Evolutionary conservation across 2,329 filamentous ascomycete genomes (phyloP).

Genomic region (Trichophyton rubrum): DNA sequence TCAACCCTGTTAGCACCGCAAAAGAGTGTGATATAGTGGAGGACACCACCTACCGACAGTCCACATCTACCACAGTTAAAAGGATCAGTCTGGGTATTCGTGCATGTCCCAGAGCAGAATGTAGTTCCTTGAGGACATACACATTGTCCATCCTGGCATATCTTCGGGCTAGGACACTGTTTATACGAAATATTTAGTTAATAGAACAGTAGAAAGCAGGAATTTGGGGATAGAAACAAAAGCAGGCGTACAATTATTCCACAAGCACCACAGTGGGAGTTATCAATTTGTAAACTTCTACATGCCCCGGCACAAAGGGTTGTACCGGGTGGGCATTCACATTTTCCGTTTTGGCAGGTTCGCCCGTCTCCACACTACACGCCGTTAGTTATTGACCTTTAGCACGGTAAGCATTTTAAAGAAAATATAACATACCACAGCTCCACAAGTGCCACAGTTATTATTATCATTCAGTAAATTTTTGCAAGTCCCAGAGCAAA

Average conservation of each 20-base stretch:
- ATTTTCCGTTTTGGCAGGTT: background rate
- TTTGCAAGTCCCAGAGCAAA: background rate
- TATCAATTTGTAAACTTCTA: background rate
- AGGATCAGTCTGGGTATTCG: background rate
- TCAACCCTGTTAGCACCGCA: background rate
- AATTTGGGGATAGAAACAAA: no score
- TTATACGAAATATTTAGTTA: background rate
- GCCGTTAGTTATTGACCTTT: background rate
- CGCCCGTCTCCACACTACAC: background rate
- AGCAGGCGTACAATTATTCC: background rate
- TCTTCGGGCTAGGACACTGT: background rate
- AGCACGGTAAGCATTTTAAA: background rate
- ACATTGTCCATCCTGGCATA: background rate
- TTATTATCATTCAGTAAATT: background rate
- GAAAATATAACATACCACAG: background rate
- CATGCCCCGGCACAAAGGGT: background rate
- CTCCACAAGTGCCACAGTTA: background rate
- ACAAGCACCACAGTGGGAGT: background rate
- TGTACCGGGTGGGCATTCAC: background rate
- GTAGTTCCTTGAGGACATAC: background rate
- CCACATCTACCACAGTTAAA: background rate
- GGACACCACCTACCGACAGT: background rate
- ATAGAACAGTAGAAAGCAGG: background rate
- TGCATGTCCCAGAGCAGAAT: background rate
- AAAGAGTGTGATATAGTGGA: background rate